Evolutionary conservation across 73 alveolate species (phyloP).

Genomic region (Blepharisma japonicum): DNA sequence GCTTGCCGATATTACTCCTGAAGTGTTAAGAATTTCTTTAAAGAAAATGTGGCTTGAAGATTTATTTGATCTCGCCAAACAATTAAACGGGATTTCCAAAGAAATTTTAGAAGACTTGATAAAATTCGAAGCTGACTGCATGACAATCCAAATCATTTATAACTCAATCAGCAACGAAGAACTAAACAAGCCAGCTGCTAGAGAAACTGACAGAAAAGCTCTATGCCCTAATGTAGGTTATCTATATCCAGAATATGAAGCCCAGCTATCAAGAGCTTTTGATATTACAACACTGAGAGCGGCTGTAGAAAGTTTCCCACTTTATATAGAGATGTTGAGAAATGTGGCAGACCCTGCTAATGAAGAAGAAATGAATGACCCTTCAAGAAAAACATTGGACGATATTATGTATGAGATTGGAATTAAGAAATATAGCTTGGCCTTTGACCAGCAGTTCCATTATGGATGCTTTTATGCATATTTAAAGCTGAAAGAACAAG

Average conservation of each 20-base stretch:
- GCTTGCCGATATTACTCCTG: slow-evolving; percentile 70
- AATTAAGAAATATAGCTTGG: slow-evolving; percentile 79
- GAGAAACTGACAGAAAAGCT: slow-evolving; percentile 85
- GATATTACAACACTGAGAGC: slow-evolving; percentile 83
- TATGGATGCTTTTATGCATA: slow-evolving; percentile 88
- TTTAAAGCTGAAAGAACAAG: slow-evolving; percentile 85
- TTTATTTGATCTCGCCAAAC: slow-evolving; percentile 83
- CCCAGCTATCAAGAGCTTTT: slow-evolving; percentile 68
- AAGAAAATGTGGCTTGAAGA: slow-evolving; percentile 97
- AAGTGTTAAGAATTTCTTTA: slow-evolving; percentile 79
- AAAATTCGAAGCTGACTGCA: slow-evolving; percentile 96
- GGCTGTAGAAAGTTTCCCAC: slow-evolving; percentile 81
- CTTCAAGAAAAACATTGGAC: slow-evolving; percentile 64
- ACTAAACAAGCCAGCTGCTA: slow-evolving; percentile 70
- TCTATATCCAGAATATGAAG: slow-evolving; percentile 90
- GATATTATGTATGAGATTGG: slow-evolving; percentile 82
- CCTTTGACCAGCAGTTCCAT: slow-evolving; percentile 92
- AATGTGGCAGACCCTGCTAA: slow-evolving; percentile 86
- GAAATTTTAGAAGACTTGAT: slow-evolving; percentile 86
- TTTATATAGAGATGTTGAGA: slow-evolving; percentile 76
- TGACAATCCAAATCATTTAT: slow-evolving; percentile 91
- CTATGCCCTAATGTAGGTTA: slow-evolving; percentile 90
- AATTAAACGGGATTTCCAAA: slow-evolving; percentile 68
- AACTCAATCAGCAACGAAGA: slow-evolving; percentile 83
- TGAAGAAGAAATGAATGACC: slow-evolving; percentile 63